Percentiles rank a stretch among this genome's conserved stretches.
Evolutionary conservation across 176 grass and related monocot genomes (phyloP).

Genomic region (Poa annua): DNA sequence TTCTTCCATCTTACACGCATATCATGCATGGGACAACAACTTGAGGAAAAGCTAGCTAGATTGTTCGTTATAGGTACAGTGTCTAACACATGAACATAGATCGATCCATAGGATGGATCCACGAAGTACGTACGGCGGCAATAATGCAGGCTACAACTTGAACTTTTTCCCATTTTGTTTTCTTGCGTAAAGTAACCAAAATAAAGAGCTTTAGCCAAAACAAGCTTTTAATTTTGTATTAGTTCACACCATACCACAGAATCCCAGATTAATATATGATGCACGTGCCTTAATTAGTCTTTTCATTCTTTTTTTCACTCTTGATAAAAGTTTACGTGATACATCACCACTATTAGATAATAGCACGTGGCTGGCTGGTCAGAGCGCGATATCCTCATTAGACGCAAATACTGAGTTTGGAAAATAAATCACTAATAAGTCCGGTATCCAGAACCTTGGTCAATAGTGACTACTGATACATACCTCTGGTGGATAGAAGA

Average conservation of each 20-base stretch:
- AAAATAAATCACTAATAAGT: no score
- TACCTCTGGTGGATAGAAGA: no score
- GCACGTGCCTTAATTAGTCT: no score
- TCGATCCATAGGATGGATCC: neutral
- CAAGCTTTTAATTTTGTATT: neutral
- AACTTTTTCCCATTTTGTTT: neutral
- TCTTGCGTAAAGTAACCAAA: neutral
- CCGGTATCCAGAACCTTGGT: no score
- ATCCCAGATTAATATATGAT: no score
- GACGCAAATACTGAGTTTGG: no score
- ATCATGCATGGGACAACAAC: neutral
- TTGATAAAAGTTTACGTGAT: no score
- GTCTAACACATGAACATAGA: neutral
- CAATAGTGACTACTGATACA: no score
- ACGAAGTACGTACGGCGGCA: neutral
- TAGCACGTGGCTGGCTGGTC: no score
- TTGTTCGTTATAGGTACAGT: neutral
- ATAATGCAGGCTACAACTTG: neutral
- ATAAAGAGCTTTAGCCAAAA: constrained; percentile 5
- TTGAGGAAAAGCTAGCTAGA: neutral
- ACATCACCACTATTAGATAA: no score
- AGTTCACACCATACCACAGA: neutral
- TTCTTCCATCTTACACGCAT: neutral
- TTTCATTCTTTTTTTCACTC: no score
- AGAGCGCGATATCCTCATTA: no score